These are phyloP conservation scores for Fusarium oxysporum DNA, from an alignment of 2,329 filamentous ascomycete species.

Conservation along the genomic window DNA sequence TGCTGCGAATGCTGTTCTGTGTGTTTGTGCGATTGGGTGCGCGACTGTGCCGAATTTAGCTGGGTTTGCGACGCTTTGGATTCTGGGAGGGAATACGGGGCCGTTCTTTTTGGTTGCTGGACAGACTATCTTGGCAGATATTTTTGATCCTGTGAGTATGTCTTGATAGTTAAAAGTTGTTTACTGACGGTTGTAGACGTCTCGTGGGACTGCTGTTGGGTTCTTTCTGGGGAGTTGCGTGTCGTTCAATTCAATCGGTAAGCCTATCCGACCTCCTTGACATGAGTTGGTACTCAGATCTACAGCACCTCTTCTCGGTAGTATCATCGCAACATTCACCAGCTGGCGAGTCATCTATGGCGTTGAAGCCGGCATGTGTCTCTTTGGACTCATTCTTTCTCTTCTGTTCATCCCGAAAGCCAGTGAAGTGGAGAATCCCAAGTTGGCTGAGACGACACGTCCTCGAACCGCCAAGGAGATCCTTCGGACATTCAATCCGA, in stretches of 20 bases:
- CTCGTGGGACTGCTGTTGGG: conserved; percentile 42
- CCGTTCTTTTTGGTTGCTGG: conserved; percentile 45
- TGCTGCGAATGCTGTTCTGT: conserved; percentile 40
- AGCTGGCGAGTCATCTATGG: conserved; percentile 46
- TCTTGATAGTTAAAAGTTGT: rapidly evolving
- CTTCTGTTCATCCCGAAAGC: conserved; percentile 43
- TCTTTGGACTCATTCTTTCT: conserved; percentile 40
- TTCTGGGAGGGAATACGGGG: conserved; percentile 42
- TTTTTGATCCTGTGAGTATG: conserved; percentile 40
- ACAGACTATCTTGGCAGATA: conserved; percentile 44
- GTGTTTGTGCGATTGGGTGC: conserved; percentile 40
- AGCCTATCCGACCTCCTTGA: background rate
- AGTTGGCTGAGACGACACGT: conserved; percentile 13
- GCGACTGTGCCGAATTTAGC: conserved; percentile 36
- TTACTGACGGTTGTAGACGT: conserved; percentile 21
- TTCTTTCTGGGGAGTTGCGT: conserved; percentile 45
- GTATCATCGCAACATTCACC: conserved; percentile 44
- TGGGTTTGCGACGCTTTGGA: conserved; percentile 40
- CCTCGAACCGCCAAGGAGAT: conserved; percentile 30
- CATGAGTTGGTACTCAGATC: background rate
- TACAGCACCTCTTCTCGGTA: conserved; percentile 41
- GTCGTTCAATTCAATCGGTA: conserved; percentile 42
- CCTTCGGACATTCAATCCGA: conserved; percentile 41
- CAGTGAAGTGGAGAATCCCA: conserved; percentile 40
- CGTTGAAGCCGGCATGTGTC: conserved; percentile 43